phyloP scores from a whole-genome alignment of 2,329 filamentous ascomycete genomes.

The Escovopsis sp. region DNA sequence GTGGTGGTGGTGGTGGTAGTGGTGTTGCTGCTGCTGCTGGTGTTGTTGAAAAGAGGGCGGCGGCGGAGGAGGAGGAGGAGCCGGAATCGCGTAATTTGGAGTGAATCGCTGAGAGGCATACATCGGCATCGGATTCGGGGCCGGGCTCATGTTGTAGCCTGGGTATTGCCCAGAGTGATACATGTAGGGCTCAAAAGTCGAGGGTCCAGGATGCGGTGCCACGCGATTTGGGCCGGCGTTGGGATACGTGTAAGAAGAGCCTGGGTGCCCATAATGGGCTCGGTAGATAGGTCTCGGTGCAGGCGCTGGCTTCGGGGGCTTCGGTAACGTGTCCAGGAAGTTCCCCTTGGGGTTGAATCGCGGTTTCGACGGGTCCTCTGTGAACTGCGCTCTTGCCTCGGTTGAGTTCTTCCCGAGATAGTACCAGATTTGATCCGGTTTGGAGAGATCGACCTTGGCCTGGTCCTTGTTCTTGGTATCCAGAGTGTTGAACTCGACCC shows the following conservation, averaged over 20 bases:
- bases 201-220: slow-evolving; percentile 31
- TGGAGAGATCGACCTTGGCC: slow-evolving; percentile 55
- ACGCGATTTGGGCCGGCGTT: slow-evolving; percentile 43
- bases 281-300: slow-evolving; percentile 10
- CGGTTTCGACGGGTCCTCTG: slow-evolving; percentile 51
- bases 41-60: slow-evolving; percentile 1
- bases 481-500: slow-evolving; percentile 66
- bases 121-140: slow-evolving; percentile 5
- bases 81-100: slow-evolving; percentile 5
- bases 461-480: slow-evolving; percentile 43
- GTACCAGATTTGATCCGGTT: slow-evolving; percentile 68
- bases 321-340: slow-evolving; percentile 55
- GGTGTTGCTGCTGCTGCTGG: slow-evolving; percentile 7
- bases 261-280: slow-evolving; percentile 11
- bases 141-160: slow-evolving; percentile 8
- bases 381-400: slow-evolving; percentile 82
- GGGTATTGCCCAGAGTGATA: slow-evolving; percentile 34
- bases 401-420: slow-evolving; percentile 80
- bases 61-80: background rate
- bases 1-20: no score
- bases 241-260: slow-evolving; percentile 4
- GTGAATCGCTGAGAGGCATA: slow-evolving; percentile 14
- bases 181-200: slow-evolving; percentile 30
- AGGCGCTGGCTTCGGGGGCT: slow-evolving; percentile 27
- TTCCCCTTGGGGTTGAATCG: slow-evolving; percentile 54